These are phyloP conservation scores for Escallonia rubra DNA, from an alignment of 129 eudicot genomes.

Conservation along the genomic window DNA sequence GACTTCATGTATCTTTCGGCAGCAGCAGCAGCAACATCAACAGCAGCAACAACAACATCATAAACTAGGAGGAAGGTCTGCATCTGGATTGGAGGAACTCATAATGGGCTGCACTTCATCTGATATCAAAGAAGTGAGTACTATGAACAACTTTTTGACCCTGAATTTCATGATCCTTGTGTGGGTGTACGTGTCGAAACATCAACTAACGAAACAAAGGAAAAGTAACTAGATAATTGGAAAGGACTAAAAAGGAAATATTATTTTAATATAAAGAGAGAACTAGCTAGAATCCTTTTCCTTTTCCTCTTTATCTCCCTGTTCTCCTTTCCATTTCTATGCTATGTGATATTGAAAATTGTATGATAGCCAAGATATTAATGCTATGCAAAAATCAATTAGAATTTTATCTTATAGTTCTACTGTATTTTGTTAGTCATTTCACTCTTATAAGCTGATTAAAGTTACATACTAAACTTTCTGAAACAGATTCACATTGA, in stretches of 20 bases:
- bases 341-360: not conserved
- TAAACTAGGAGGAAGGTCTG: constrained; percentile 80
- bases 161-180: constrained; percentile 18
- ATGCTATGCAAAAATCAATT: not conserved
- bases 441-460: not conserved
- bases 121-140: constrained; percentile 63
- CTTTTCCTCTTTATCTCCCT: constrained; percentile 32
- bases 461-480: not conserved
- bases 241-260: not conserved
- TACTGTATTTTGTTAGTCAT: not conserved
- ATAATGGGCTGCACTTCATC: constrained; percentile 93
- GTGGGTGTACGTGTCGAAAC: not conserved
- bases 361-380: not conserved
- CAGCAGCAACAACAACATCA: constrained; percentile 72
- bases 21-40: constrained; percentile 41
- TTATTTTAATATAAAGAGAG: constrained; percentile 19
- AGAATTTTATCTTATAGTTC: too few relatives aligned
- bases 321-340: constrained; percentile 19
- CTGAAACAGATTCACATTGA: not conserved
- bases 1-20: not conserved
- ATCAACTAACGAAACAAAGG: not conserved
- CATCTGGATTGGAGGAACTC: constrained; percentile 89
- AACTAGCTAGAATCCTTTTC: constrained; percentile 16
- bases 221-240: not conserved
- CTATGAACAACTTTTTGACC: constrained; percentile 45